phyloP scores from a whole-genome alignment of 768 basidiomycete genomes.

The Sarcodon aspratus region DNA sequence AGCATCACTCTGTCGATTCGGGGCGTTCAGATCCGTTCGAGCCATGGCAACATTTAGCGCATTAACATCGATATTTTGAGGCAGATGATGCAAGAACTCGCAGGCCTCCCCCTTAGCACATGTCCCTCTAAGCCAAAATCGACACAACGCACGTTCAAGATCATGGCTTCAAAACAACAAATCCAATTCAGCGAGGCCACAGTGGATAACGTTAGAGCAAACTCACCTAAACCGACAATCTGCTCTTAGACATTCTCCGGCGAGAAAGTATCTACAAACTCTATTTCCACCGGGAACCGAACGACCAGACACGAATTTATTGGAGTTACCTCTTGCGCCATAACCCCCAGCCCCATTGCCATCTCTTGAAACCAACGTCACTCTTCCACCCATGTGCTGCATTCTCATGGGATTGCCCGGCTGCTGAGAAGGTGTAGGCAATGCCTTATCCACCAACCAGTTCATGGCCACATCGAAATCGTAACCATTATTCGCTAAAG shows the following conservation, averaged over 20 bases:
- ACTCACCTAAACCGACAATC: slow-evolving; percentile 96
- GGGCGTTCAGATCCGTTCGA: slow-evolving; percentile 46
- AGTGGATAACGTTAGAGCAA: background rate
- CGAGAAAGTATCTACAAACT: slow-evolving; percentile 94
- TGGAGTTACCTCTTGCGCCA: slow-evolving; percentile 26
- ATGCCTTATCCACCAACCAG: slow-evolving; percentile 74
- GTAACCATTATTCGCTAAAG: slow-evolving; percentile 75
- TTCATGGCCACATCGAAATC: slow-evolving; percentile 97
- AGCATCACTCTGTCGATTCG: slow-evolving; percentile 2
- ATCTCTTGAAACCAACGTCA: slow-evolving; percentile 57
- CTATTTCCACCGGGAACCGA: slow-evolving; percentile 53
- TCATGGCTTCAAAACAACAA: slow-evolving; percentile 56
- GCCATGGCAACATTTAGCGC: slow-evolving; percentile 58
- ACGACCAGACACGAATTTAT: slow-evolving; percentile 41
- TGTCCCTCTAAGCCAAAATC: slow-evolving; percentile 96
- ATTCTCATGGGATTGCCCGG: slow-evolving; percentile 29
- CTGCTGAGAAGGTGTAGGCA: slow-evolving; percentile 29
- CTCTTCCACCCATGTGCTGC: slow-evolving; percentile 56
- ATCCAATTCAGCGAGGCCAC: slow-evolving; percentile 2
- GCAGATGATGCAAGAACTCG: slow-evolving; percentile 91
- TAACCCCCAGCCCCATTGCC: slow-evolving; percentile 21
- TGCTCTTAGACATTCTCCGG: slow-evolving; percentile 89
- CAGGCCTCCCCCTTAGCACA: slow-evolving; percentile 95
- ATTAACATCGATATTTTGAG: slow-evolving; percentile 73
- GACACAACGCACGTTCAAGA: slow-evolving; percentile 84